Conservation (phyloP, 2,329 filamentous ascomycete species). For the Calonectria pauciramosa region DNA sequence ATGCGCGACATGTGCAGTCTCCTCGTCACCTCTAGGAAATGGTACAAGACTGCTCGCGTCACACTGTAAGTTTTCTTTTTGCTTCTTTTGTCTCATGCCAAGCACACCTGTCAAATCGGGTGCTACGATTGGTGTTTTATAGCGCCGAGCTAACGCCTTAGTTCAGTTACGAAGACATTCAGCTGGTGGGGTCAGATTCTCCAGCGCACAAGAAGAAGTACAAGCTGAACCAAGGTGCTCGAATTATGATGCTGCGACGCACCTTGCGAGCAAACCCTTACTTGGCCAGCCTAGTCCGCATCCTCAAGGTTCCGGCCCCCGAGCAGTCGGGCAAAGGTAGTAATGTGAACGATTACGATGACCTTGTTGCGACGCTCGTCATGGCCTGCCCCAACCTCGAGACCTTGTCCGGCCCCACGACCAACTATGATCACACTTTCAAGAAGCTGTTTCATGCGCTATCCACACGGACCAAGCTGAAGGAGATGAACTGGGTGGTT, state of each 20-base stretch:
- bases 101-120: neutral
- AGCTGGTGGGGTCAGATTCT: slow-evolving; percentile 70
- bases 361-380: slow-evolving; percentile 70
- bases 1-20: slow-evolving; percentile 72
- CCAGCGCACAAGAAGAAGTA: slow-evolving; percentile 68
- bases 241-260: slow-evolving; percentile 69
- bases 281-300: slow-evolving; percentile 68
- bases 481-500: slow-evolving; percentile 72
- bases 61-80: slow-evolving; percentile 60
- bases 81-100: neutral
- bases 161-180: slow-evolving; percentile 69
- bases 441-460: slow-evolving; percentile 71
- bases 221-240: slow-evolving; percentile 65
- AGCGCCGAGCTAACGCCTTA: slow-evolving; percentile 30
- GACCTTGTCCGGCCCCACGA: slow-evolving; percentile 67
- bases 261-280: slow-evolving; percentile 67
- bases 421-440: slow-evolving; percentile 68
- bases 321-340: slow-evolving; percentile 54
- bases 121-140: slow-evolving; percentile 3
- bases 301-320: slow-evolving; percentile 66
- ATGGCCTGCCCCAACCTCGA: slow-evolving; percentile 77
- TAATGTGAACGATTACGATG: slow-evolving; percentile 65
- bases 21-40: slow-evolving; percentile 64
- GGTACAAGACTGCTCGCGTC: slow-evolving; percentile 63
- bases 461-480: slow-evolving; percentile 67